These are phyloP conservation scores for Cadophora malorum DNA, from an alignment of 2,329 filamentous ascomycete species.

Conservation along the genomic window DNA sequence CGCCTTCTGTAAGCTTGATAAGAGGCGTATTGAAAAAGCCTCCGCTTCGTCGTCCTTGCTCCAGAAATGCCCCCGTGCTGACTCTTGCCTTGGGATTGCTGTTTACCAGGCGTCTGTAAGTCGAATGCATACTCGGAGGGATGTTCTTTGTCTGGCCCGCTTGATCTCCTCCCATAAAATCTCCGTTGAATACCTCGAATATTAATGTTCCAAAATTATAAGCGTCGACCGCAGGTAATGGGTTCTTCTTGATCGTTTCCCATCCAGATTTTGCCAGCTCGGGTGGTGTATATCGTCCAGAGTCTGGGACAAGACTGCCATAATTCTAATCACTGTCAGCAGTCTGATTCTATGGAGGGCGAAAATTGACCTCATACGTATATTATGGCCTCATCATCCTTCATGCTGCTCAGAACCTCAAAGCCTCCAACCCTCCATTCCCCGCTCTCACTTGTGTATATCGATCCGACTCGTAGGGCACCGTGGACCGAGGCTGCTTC, in stretches of 20 bases:
- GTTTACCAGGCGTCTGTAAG: constrained; percentile 88
- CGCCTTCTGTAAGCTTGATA: constrained; percentile 89
- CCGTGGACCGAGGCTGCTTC: constrained; percentile 93
- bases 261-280: constrained; percentile 89
- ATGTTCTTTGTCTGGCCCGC: constrained; percentile 85
- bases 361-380: constrained; percentile 60
- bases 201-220: constrained; percentile 86
- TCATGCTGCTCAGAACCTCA: constrained; percentile 91
- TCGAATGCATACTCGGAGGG: constrained; percentile 85
- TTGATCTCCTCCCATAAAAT: constrained; percentile 78
- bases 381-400: constrained; percentile 92
- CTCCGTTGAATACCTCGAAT: constrained; percentile 90
- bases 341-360: neutral
- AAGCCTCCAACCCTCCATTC: constrained; percentile 98
- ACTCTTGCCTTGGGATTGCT: constrained; percentile 88
- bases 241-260: constrained; percentile 86
- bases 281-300: constrained; percentile 82
- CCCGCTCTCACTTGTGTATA: constrained; percentile 94
- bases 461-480: constrained; percentile 80
- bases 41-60: constrained; percentile 81
- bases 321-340: constrained; percentile 66
- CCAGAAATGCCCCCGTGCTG: constrained; percentile 84
- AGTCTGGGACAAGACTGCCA: constrained; percentile 85
- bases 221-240: constrained; percentile 81
- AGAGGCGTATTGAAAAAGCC: constrained; percentile 93